Conservation (phyloP, 179 eudicot species). For the Silene noctiflora region DNA sequence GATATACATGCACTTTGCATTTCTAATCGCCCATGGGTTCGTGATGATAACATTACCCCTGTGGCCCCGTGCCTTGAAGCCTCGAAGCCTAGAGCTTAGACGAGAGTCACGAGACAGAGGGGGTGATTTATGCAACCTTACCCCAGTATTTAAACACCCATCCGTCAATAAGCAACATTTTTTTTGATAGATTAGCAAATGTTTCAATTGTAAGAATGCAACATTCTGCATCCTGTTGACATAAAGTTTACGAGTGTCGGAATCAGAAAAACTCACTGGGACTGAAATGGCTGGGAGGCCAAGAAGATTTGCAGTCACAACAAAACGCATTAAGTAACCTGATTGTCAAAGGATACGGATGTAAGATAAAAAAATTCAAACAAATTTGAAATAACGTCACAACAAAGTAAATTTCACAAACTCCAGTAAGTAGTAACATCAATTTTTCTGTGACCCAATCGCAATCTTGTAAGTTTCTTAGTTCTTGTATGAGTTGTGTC, state of each 20-base stretch:
- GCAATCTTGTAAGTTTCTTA: background rate
- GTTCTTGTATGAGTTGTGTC: background rate
- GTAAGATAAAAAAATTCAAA: background rate
- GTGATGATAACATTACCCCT: no score
- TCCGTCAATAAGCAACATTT: background rate
- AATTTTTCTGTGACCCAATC: background rate
- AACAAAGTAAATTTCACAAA: background rate
- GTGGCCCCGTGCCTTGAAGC: no score
- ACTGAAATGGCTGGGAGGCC: constrained; percentile 90
- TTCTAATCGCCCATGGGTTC: no score
- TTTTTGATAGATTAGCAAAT: background rate
- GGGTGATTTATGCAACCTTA: background rate
- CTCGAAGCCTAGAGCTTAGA: no score
- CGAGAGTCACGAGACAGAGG: no score
- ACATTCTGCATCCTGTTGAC: background rate
- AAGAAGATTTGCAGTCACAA: constrained; percentile 75
- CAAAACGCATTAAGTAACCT: constrained; percentile 90
- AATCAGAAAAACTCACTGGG: constrained; percentile 54
- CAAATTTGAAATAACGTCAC: background rate
- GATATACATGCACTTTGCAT: no score
- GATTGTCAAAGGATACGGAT: constrained; percentile 18
- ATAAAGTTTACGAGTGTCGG: background rate
- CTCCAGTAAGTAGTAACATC: background rate
- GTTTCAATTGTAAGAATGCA: background rate
- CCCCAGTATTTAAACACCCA: background rate